Percentiles rank a stretch among this genome's conserved stretches.
Conservation (phyloP, 2,329 filamentous ascomycete species). For the Helotiales sp. region DNA sequence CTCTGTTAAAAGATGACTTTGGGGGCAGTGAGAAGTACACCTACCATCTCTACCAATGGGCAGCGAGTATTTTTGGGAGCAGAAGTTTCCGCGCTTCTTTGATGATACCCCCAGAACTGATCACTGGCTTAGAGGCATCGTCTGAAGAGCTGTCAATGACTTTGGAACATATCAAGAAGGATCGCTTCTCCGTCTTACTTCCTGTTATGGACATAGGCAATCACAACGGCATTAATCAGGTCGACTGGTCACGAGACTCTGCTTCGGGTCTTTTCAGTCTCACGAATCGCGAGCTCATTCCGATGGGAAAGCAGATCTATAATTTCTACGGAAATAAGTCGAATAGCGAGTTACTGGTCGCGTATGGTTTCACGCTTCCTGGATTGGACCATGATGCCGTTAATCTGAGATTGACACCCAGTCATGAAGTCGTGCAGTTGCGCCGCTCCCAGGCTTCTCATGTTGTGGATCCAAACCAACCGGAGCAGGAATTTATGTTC, state of each 20-base stretch:
- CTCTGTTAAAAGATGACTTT: slow-evolving; percentile 23
- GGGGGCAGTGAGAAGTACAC: slow-evolving; percentile 30
- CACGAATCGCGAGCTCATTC: slow-evolving; percentile 49
- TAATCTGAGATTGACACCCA: slow-evolving; percentile 38
- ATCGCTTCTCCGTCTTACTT: slow-evolving; percentile 61
- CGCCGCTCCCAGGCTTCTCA: slow-evolving; percentile 36
- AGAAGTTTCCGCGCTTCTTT: slow-evolving; percentile 68
- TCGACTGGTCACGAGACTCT: slow-evolving; percentile 61
- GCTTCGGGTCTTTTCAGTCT: slow-evolving; percentile 50
- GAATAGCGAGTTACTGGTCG: slow-evolving; percentile 71
- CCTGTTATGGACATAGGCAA: slow-evolving; percentile 76
- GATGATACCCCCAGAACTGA: slow-evolving; percentile 46
- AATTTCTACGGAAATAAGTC: slow-evolving; percentile 81
- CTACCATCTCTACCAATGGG: slow-evolving; percentile 63
- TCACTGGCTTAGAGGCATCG: slow-evolving; percentile 1
- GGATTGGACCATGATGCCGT: slow-evolving; percentile 43
- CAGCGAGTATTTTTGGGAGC: slow-evolving; percentile 67
- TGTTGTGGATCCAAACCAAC: neutral
- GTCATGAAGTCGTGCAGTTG: slow-evolving; percentile 22
- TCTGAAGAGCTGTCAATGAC: slow-evolving; percentile 4
- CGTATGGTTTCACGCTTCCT: slow-evolving; percentile 65
- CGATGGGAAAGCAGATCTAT: slow-evolving; percentile 58
- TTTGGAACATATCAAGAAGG: slow-evolving; percentile 31
- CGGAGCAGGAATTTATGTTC: slow-evolving; percentile 39
- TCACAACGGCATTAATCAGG: slow-evolving; percentile 64